Base-by-base conservation (phyloP, 129 eudicot species). In the Pittosporum tobira region DNA sequence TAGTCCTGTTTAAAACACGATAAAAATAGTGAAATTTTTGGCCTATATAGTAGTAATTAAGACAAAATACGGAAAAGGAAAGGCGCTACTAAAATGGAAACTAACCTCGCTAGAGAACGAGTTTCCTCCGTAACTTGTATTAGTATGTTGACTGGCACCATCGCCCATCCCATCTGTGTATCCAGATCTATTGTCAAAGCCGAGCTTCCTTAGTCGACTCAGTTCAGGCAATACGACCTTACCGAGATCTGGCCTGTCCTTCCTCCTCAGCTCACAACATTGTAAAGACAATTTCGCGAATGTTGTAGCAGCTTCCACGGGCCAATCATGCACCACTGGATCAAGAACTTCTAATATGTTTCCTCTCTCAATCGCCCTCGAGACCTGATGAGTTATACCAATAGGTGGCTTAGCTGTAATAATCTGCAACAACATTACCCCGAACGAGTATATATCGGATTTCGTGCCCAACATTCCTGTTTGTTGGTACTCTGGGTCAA, bases 401-500 rank as follows among this genome's bases (percentile, higher is more conserved):
- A 82, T 82, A 12, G 89, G 64, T 14, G 77, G 67, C 60, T 54
- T 75, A 11, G 75, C 89, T 2, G 89, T 78, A 36, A 82, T 50
- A 7, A 82, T 28, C 56, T 82, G 89, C 31, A 82, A 62, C 45
- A 82, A 53, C 63, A 78, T 28, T 3, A 82, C 67, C 0, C 89
- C 89, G 10, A 82, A 51, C 6, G 89, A 78, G 63, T 82, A 82
- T 3, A 78, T 52, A 27, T 82, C 89, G 0, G 89, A 82, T 67
- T 82, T 82, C 11, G 81, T 75, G 19, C 84, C 84, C 5, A 82
- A 49, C 75, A 73, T 51, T 11, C 89, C 89, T 0, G 88, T 73
- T 56, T 77, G 83, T 64, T 81, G 88, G 48, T 81, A 81, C 73
- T 81, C 88, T 6, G 89, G 89, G 54, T 82, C 89, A 3, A 82